These are phyloP conservation scores for Fraxinus excelsior DNA, from an alignment of 257 asterid genomes.

Conservation along the genomic window DNA sequence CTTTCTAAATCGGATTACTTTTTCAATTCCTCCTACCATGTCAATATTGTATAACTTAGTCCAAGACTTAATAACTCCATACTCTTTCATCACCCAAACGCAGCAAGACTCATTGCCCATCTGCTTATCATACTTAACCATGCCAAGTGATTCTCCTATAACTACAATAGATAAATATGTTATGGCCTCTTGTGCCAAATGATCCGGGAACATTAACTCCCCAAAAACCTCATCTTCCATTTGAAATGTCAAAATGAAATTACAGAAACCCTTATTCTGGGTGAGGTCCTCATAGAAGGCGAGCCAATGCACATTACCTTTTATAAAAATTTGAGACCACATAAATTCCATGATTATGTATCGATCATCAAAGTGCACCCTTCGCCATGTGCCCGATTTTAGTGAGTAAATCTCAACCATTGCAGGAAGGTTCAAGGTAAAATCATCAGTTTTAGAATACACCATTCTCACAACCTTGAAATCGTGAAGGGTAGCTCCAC, in stretches of 20 bases:
- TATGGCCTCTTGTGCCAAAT: constrained; percentile 26
- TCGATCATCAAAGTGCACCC: constrained; percentile 23
- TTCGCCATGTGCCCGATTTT: constrained; percentile 46
- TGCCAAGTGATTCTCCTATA: constrained; percentile 41
- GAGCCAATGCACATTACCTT: constrained; percentile 57
- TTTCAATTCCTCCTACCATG: constrained; percentile 29
- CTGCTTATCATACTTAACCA: constrained; percentile 27
- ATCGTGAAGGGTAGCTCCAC: constrained; percentile 42
- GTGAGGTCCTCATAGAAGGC: constrained; percentile 26
- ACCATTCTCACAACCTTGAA: constrained; percentile 69
- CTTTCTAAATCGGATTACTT: constrained; percentile 46
- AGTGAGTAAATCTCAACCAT: constrained; percentile 50
- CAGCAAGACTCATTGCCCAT: constrained; percentile 24
- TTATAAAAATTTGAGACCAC: constrained; percentile 43
- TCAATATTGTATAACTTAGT: constrained; percentile 43
- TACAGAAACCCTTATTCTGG: background rate
- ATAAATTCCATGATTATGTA: constrained; percentile 32
- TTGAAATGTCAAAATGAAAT: constrained; percentile 44
- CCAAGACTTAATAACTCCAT: constrained; percentile 60
- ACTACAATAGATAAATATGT: constrained; percentile 24
- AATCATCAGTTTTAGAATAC: constrained; percentile 28
- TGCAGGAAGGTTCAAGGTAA: constrained; percentile 30
- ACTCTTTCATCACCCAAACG: constrained; percentile 65
- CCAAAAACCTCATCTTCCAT: constrained; percentile 48
- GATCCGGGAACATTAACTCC: constrained; percentile 47